These are phyloP conservation scores for Nitzschia sp. DNA, from an alignment of 108 stramenopile species.

Conservation along the genomic window DNA sequence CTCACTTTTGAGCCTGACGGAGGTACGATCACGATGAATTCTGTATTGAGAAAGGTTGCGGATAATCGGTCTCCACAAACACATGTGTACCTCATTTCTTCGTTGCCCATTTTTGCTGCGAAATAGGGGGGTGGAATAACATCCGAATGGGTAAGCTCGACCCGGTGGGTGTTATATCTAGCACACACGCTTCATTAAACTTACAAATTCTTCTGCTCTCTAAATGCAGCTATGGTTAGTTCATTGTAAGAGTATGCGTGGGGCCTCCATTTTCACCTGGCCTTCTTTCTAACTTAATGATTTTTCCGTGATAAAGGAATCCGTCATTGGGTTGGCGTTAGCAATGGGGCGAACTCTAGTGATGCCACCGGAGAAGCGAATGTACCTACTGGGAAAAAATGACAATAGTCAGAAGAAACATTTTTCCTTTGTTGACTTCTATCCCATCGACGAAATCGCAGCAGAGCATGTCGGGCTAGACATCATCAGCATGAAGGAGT, in stretches of 20 bases:
- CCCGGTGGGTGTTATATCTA: no score
- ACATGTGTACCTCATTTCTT: neutral
- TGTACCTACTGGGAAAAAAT: conserved; percentile 52
- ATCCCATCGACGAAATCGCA: conserved; percentile 56
- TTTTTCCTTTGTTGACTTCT: conserved; percentile 54
- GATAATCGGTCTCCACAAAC: no score
- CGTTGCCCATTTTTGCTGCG: neutral
- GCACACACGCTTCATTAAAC: no score
- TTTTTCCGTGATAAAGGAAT: conserved; percentile 39
- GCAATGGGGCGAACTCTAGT: conserved; percentile 92
- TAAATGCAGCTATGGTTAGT: no score
- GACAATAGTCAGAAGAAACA: conserved; percentile 18
- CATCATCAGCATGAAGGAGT: conserved; percentile 90
- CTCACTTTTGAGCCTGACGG: conserved; percentile 91
- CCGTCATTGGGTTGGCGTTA: conserved; percentile 62
- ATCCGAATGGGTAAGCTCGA: conserved; percentile 79
- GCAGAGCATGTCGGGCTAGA: conserved; percentile 79
- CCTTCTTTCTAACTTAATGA: no score
- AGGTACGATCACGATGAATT: conserved; percentile 29
- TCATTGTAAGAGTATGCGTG: no score
- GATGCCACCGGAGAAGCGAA: conserved; percentile 43
- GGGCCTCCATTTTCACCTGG: no score
- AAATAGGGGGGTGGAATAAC: conserved; percentile 92
- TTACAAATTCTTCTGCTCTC: no score
- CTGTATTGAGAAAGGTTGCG: no score